A percentile compares a stretch with the other conserved stretches of the same genome.
phyloP scores from a whole-genome alignment of 2,329 filamentous ascomycete species.

The Colletotrichum eleusines region DNA sequence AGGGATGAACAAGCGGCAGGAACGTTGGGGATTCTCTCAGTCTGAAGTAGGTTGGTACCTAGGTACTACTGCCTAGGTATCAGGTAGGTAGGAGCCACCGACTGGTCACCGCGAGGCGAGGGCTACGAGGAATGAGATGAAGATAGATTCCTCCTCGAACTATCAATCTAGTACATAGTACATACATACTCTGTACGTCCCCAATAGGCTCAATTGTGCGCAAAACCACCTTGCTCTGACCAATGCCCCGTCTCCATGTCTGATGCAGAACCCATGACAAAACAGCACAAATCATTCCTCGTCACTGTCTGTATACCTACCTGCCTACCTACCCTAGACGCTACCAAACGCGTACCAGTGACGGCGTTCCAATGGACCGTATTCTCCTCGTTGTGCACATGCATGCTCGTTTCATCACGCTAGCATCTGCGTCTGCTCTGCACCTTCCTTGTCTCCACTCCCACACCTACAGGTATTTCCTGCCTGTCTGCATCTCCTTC shows the following conservation, averaged over 20 bases:
- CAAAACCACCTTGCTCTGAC: background rate
- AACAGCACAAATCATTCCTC: background rate
- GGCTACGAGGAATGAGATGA: background rate
- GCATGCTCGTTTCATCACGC: slow-evolving; percentile 40
- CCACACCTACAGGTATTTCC: background rate
- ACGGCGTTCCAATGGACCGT: slow-evolving; percentile 37
- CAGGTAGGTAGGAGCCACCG: background rate
- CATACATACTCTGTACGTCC: no score
- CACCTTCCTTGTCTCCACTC: background rate
- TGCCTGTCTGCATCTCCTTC: background rate
- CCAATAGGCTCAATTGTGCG: no score
- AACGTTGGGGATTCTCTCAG: background rate
- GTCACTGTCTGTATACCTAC: no score
- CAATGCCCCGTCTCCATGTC: background rate
- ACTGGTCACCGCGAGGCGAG: background rate
- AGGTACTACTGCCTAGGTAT: no score
- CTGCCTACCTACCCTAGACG: no score
- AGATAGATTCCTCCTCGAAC: background rate
- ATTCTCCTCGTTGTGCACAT: slow-evolving; percentile 29
- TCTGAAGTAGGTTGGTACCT: background rate
- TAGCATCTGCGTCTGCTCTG: slow-evolving; percentile 26
- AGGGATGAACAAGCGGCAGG: slow-evolving; percentile 13
- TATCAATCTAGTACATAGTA: background rate
- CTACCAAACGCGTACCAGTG: slow-evolving; percentile 24
- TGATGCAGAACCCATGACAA: background rate